These are phyloP conservation scores for Coemansia sp. DNA, from an alignment of 192 early-diverging fungal genomes.

Conservation along the genomic window DNA sequence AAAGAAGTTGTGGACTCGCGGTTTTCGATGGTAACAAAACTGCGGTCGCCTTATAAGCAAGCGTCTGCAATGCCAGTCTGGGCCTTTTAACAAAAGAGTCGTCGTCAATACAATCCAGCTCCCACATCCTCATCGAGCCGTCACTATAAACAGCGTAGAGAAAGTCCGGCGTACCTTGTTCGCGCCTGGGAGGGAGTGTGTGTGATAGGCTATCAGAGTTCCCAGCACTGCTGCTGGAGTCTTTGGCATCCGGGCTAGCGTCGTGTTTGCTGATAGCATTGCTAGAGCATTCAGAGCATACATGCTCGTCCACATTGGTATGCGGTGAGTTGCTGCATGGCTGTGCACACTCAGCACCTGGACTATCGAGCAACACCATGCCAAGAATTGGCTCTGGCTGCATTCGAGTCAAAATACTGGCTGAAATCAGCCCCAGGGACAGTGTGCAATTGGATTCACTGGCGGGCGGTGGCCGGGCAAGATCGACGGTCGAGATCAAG, in stretches of 20 bases:
- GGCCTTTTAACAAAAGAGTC: slow-evolving; percentile 1
- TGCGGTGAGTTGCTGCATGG: too few relatives aligned
- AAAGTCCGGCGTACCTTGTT: neutral
- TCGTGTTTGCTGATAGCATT: too few relatives aligned
- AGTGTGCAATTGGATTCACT: neutral
- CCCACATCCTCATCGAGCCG: slow-evolving; percentile 39
- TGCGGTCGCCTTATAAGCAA: neutral
- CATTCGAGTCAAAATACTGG: neutral
- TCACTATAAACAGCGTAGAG: slow-evolving; percentile 28
- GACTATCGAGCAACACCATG: neutral
- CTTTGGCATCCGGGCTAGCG: too few relatives aligned
- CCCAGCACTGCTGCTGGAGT: too few relatives aligned
- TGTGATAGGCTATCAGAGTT: too few relatives aligned
- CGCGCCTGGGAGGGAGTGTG: neutral
- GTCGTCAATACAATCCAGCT: neutral
- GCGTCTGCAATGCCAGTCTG: slow-evolving; percentile 3
- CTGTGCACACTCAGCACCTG: too few relatives aligned
- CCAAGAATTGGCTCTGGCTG: neutral
- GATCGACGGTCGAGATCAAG: slow-evolving; percentile 5
- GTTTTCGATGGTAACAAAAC: neutral
- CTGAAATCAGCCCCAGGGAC: neutral
- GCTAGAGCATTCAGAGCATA: too few relatives aligned
- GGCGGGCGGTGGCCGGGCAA: neutral
- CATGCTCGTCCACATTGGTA: too few relatives aligned
- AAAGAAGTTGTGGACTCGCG: neutral